A percentile compares a stretch with the other conserved stretches of the same genome.
phyloP scores from a whole-genome alignment of 768 basidiomycete species.

The Chalciporus sphaerocephalus region DNA sequence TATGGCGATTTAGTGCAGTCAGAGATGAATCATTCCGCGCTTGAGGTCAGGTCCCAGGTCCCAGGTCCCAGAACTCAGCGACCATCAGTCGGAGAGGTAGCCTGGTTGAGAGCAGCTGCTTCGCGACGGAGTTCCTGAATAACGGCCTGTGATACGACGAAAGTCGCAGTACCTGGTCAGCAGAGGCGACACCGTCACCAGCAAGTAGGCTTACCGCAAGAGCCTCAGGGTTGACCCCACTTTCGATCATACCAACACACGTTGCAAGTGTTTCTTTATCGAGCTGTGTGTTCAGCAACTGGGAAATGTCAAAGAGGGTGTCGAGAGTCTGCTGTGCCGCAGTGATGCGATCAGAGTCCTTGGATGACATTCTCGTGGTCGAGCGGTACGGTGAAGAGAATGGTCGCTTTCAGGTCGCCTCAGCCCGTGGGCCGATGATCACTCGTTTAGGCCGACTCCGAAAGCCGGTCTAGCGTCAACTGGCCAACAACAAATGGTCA shows the following conservation, averaged over 20 bases:
- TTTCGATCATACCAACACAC: slow-evolving; percentile 89
- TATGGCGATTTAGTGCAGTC: neutral
- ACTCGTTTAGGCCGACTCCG: too few relatives aligned
- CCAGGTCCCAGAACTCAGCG: slow-evolving; percentile 22
- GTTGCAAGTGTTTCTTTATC: slow-evolving; percentile 91
- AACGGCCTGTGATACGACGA: slow-evolving; percentile 52
- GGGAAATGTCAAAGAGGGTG: slow-evolving; percentile 82
- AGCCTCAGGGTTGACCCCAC: slow-evolving; percentile 88
- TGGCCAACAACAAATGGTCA: too few relatives aligned
- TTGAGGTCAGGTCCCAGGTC: too few relatives aligned
- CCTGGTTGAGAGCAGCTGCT: slow-evolving; percentile 40
- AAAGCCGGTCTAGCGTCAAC: too few relatives aligned
- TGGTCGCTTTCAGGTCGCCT: neutral
- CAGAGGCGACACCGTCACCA: neutral
- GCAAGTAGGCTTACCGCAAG: slow-evolving; percentile 69
- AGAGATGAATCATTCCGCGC: neutral
- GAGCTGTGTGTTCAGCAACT: slow-evolving; percentile 79
- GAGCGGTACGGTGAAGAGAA: neutral
- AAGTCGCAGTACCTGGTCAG: slow-evolving; percentile 3
- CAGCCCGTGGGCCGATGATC: too few relatives aligned
- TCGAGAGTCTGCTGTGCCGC: slow-evolving; percentile 70
- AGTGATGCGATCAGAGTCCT: slow-evolving; percentile 54
- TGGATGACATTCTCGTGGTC: slow-evolving; percentile 33
- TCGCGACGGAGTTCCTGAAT: slow-evolving; percentile 81
- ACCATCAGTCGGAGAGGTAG: slow-evolving; percentile 17